Conservation (phyloP, 2,329 filamentous ascomycete species). For the Stenocarpella maydis region DNA sequence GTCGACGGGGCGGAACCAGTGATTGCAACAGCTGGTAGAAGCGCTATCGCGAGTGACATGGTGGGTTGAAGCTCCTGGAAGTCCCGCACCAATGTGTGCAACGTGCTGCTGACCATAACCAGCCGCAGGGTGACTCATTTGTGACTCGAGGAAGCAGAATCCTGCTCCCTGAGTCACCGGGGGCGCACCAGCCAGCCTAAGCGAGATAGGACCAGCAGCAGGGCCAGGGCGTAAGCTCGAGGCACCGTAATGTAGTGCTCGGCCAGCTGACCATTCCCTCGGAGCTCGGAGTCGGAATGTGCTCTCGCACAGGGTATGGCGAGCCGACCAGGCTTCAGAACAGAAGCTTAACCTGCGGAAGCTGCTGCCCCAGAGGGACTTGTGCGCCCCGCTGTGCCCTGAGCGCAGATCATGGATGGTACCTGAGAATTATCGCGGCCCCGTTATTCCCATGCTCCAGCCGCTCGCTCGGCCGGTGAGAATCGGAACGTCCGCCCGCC, state of each 20-base stretch:
- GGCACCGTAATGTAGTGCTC: neutral
- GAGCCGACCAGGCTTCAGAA: slow-evolving; percentile 21
- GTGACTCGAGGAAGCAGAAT: slow-evolving; percentile 7
- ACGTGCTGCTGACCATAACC: neutral
- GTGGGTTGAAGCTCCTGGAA: neutral
- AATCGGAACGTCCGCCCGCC: slow-evolving; percentile 18
- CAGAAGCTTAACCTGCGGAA: slow-evolving; percentile 19
- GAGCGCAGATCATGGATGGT: neutral
- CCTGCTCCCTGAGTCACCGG: slow-evolving; percentile 33
- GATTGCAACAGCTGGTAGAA: slow-evolving; percentile 11
- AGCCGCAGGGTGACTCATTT: slow-evolving; percentile 33
- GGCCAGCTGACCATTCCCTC: slow-evolving; percentile 30
- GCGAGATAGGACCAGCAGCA: slow-evolving; percentile 6
- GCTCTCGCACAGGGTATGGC: slow-evolving; percentile 1
- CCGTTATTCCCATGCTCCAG: slow-evolving; percentile 13
- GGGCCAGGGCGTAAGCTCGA: slow-evolving; percentile 15
- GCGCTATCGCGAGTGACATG: slow-evolving; percentile 8
- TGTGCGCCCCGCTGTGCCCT: neutral
- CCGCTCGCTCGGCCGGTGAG: slow-evolving; percentile 32
- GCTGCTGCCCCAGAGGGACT: no score
- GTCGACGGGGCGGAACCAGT: neutral
- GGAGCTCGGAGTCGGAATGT: slow-evolving; percentile 32
- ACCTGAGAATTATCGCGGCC: slow-evolving; percentile 14
- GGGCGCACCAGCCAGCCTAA: neutral
- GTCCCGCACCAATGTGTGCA: neutral